A percentile compares a stretch with the other conserved stretches of the same genome.
Evolutionary conservation across 1,139 yeast species (phyloP).

Genomic region (Kurtzmaniella quercitrusa): DNA sequence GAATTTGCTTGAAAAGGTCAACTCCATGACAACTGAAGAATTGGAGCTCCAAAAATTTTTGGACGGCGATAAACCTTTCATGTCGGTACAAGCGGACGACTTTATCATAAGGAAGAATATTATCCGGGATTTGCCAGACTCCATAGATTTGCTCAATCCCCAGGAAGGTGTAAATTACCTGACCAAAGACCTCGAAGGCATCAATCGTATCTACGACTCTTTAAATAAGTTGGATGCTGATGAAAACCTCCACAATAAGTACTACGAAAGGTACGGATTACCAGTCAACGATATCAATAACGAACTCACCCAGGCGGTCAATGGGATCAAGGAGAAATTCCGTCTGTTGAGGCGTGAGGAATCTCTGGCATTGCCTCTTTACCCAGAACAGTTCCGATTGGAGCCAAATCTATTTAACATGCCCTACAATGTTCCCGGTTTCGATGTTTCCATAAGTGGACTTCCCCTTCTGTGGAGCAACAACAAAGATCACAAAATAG

Average conservation of each 20-base stretch:
- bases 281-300: slow-evolving; percentile 33
- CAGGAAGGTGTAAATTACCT: slow-evolving; percentile 8
- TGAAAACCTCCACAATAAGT: slow-evolving; percentile 35
- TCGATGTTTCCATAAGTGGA: slow-evolving; percentile 39
- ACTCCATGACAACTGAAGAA: slow-evolving; percentile 35
- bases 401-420: slow-evolving; percentile 28
- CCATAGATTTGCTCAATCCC: slow-evolving; percentile 29
- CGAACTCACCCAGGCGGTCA: slow-evolving; percentile 30
- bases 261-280: slow-evolving; percentile 28
- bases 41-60: slow-evolving; percentile 33
- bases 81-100: slow-evolving; percentile 32
- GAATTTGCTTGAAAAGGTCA: slow-evolving; percentile 7
- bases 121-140: slow-evolving; percentile 35
- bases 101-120: slow-evolving; percentile 32
- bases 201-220: slow-evolving; percentile 29
- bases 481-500: slow-evolving; percentile 12
- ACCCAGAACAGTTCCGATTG: slow-evolving; percentile 24
- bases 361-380: slow-evolving; percentile 23
- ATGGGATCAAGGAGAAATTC: slow-evolving; percentile 35
- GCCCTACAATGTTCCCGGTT: slow-evolving; percentile 43
- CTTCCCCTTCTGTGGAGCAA: slow-evolving; percentile 32
- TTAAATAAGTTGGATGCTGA: slow-evolving; percentile 35
- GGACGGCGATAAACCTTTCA: slow-evolving; percentile 34
- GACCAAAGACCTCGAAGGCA: slow-evolving; percentile 18
- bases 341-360: slow-evolving; percentile 33